Evolutionary conservation across 306 rosid genomes (phyloP).

Genomic region (Prunus dulcis): DNA sequence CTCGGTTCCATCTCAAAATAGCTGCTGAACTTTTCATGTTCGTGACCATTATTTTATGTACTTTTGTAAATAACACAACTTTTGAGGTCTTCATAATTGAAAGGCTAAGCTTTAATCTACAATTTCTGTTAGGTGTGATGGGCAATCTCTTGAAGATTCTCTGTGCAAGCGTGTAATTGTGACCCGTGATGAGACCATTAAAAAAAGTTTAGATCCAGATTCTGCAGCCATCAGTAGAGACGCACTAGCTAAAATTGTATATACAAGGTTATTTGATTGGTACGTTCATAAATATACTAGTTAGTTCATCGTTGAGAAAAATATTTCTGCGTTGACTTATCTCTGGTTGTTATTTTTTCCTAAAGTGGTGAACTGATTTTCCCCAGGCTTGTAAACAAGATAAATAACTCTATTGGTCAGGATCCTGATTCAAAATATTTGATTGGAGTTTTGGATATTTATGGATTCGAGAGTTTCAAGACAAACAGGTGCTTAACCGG

Average conservation of each 20-base stretch:
- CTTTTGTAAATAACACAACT: background rate
- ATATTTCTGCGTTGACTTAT: background rate
- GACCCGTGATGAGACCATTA: slow-evolving; percentile 92
- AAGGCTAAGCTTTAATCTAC: slow-evolving; percentile 20
- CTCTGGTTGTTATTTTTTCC: slow-evolving; percentile 7
- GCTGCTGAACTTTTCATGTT: slow-evolving; percentile 85
- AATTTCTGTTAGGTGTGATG: slow-evolving; percentile 69
- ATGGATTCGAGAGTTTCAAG: slow-evolving; percentile 99
- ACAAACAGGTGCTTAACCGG: slow-evolving; percentile 94
- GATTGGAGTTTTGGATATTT: slow-evolving; percentile 96
- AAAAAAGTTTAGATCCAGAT: slow-evolving; percentile 67
- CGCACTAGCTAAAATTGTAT: slow-evolving; percentile 84
- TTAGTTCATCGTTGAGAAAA: slow-evolving; percentile 2
- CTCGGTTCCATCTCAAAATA: slow-evolving; percentile 69
- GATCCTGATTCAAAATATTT: slow-evolving; percentile 69
- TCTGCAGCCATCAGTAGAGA: slow-evolving; percentile 81
- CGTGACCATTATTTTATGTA: background rate
- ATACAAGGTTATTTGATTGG: slow-evolving; percentile 93
- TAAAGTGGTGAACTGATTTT: slow-evolving; percentile 18
- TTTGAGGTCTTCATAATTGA: slow-evolving; percentile 16
- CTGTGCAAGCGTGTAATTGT: slow-evolving; percentile 88
- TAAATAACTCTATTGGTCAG: slow-evolving; percentile 91
- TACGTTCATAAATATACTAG: slow-evolving; percentile 23
- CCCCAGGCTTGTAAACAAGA: slow-evolving; percentile 85
- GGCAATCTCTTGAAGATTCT: slow-evolving; percentile 78